phyloP scores from a whole-genome alignment of 2,329 filamentous ascomycete species.

The Metarhizium humberi region DNA sequence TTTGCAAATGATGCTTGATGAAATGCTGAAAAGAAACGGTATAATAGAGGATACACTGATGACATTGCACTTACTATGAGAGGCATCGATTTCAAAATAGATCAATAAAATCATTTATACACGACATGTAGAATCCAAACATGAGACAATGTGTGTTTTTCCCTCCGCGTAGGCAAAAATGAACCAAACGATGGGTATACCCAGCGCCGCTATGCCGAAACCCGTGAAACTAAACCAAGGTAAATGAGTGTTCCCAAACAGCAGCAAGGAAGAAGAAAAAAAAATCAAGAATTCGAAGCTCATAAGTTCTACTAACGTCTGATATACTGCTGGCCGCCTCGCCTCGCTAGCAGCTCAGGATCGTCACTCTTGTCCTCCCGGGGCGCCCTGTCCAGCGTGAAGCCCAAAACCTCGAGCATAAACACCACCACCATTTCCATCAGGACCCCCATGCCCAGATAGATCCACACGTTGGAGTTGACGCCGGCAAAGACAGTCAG shows the following conservation, averaged over 20 bases:
- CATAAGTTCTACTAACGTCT: background rate
- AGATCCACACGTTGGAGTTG: slow-evolving; percentile 19
- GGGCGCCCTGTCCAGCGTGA: slow-evolving; percentile 17
- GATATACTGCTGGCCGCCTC: background rate
- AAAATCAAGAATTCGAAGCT: background rate
- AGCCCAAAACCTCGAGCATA: slow-evolving; percentile 20
- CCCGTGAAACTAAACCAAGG: background rate
- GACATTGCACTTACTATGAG: no score
- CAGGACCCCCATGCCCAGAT: slow-evolving; percentile 21
- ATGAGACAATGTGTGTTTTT: no score
- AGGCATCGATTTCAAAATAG: no score
- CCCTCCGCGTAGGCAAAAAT: background rate
- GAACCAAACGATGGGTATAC: background rate
- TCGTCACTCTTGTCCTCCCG: slow-evolving; percentile 6
- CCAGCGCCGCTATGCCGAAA: background rate
- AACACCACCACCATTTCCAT: slow-evolving; percentile 24
- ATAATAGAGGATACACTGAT: no score
- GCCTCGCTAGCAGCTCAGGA: background rate
- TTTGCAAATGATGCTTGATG: no score
- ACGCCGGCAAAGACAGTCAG: slow-evolving; percentile 18
- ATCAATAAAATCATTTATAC: background rate
- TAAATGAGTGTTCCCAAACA: background rate
- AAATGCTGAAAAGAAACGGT: no score
- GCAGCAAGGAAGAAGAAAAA: background rate
- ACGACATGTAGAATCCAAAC: no score